Evolutionary conservation across 2,329 filamentous ascomycete genomes (phyloP), one percentile per base, ranked within the genome.

Genomic region (Magnaporthiopsis rhizophila): DNA sequence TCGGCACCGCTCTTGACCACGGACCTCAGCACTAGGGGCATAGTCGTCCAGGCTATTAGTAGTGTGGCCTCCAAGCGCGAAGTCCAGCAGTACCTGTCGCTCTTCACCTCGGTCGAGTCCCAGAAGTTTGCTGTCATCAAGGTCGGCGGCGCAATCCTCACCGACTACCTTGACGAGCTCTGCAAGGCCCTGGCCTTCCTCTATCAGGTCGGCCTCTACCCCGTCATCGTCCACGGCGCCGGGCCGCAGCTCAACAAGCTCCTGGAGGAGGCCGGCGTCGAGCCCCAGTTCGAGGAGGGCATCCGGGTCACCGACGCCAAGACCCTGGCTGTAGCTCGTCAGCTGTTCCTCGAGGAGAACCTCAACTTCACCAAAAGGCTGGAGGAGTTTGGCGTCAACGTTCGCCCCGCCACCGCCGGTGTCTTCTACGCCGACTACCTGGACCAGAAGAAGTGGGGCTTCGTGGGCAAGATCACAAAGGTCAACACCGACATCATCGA

Each of bases 61-160:
- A 97, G 94, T 79, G 96, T 98, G 75, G 94, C 92, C 67, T 97
- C 92, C 68, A 96, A 96, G 84, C 85, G 94, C 67, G 94, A 99
- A 80, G 92, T 96, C 68, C 91, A 97, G 81, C 94, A 98, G 78
- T 98, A 98, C 78, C 88, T 98, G 66, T 95, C 93, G 69, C 92
- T 98, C 76, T 99, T 99, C 83, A 95, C 90, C 70, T 97, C 93
- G 45, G 93, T 97, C 67, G 95, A 92, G 59, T 96, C 92, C 50
- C 93, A 98, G 80, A 92, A 96, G 74, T 99, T 98, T 76, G 94
- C 93, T 69, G 94, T 99, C 61, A 96, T 99, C 78, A 99, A 99
- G 82, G 94, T 98, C 64, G 95, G 94, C 67, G 95, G 94, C 67
- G 95, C 94, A 68, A 97, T 98, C 72, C 85, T 99, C 72, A 96